Evolutionary conservation across 1,139 yeast species (phyloP).

Genomic region (Nakaseomyces uthaithaninus): DNA sequence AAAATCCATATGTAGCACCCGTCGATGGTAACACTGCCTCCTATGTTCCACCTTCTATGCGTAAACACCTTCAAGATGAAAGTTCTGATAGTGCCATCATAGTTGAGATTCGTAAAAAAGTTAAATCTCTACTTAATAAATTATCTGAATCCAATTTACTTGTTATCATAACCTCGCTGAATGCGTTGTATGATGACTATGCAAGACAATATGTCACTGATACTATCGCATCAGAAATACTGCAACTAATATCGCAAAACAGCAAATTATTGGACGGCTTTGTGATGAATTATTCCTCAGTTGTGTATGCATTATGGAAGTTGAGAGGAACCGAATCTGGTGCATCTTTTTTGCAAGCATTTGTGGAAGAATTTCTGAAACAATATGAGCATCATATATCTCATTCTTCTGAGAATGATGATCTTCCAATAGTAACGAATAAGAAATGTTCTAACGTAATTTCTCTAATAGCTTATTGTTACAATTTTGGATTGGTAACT

Average conservation of each 20-base stretch:
- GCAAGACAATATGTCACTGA: slow-evolving; percentile 76
- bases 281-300: slow-evolving; percentile 70
- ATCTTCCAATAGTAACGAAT: slow-evolving; percentile 14
- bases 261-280: slow-evolving; percentile 64
- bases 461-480: slow-evolving; percentile 68
- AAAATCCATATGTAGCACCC: slow-evolving; percentile 87
- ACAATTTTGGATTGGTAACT: slow-evolving; percentile 67
- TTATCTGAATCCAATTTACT: slow-evolving; percentile 77
- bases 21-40: slow-evolving; percentile 26
- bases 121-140: slow-evolving; percentile 78
- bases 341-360: slow-evolving; percentile 70
- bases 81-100: slow-evolving; percentile 42
- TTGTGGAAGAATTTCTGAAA: slow-evolving; percentile 58
- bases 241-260: slow-evolving; percentile 66
- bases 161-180: slow-evolving; percentile 61
- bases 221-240: slow-evolving; percentile 50
- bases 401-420: slow-evolving; percentile 27
- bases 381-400: slow-evolving; percentile 26
- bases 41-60: slow-evolving; percentile 80
- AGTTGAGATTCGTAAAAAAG: slow-evolving; percentile 45
- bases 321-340: slow-evolving; percentile 85
- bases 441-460: slow-evolving; percentile 64
- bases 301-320: slow-evolving; percentile 67
- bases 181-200: slow-evolving; percentile 50
- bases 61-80: slow-evolving; percentile 43